Base-by-base conservation (phyloP, 75 land plant genomes). In the Ceratopteris richardii region DNA sequence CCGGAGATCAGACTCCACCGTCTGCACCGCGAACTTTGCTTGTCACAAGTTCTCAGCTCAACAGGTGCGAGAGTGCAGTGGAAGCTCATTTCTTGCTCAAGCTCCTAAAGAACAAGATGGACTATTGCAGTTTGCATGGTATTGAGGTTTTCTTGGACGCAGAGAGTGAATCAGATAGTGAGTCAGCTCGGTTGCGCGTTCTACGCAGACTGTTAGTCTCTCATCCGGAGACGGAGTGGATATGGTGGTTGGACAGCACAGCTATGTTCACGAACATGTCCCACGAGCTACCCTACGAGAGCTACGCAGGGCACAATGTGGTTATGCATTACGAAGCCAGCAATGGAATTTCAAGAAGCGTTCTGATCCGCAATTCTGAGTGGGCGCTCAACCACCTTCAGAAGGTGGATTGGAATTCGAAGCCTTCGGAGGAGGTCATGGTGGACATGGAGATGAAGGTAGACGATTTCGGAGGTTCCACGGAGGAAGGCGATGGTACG, bases 211-310 rank as follows among this genome's bases (percentile, higher is more conserved):
- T 90, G 1, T 55, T 86, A 51, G 62, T 86, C 26, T 43, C 80
- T 0, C 86, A 83, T 39, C 96, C 91, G 17, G 87, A 82, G 57
- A 72, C 82, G 12, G 86, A 83, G 69, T 79, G 80, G 61, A 36
- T 83, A 24, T 83, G 86, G 86, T 83, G 86, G 86, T 80, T 89
- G 87, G 95, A 89, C 62, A 73, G 78, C 54, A 90, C 86, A 47
- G 95, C 96, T 0, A 66, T 90, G 73, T 75, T 90, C 61, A 86
- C 91, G 0, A 91, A 90, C 71, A 80, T 90, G 93, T 77, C 76
- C 1, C 88, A 88, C 44, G 86, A 88, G 77, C 68, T 82, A 9
- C 97, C 97, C 0, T 72, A 82, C 61, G 84, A 90, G 42, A 65
- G 80, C 54, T 90, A 90, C 56, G 67, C 61, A 51, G 67, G 78